phyloP scores from a whole-genome alignment of 768 basidiomycete genomes.

The Mrakia gelida region DNA sequence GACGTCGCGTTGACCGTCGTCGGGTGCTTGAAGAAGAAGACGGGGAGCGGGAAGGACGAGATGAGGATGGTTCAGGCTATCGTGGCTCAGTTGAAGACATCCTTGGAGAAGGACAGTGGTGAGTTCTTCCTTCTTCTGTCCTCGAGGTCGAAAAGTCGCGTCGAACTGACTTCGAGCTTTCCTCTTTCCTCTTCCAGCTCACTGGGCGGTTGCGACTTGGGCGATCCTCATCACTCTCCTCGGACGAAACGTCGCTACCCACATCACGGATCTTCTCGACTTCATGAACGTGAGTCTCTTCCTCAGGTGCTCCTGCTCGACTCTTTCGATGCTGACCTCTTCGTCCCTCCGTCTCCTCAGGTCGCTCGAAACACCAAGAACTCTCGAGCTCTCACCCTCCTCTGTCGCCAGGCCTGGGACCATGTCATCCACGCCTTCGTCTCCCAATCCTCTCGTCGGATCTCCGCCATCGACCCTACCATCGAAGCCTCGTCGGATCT shows the following conservation, averaged over 20 bases:
- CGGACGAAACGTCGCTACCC: constrained; percentile 26
- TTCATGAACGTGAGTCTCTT: constrained; percentile 24
- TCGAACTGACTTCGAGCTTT: background rate
- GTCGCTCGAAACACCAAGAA: constrained; percentile 18
- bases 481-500: constrained; percentile 1
- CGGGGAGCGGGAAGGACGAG: constrained; percentile 18
- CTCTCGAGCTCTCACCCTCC: constrained; percentile 15
- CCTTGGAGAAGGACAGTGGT: constrained; percentile 23
- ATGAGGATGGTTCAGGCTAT: constrained; percentile 13
- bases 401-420: constrained; percentile 28
- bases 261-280: constrained; percentile 30
- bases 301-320: background rate
- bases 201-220: constrained; percentile 30
- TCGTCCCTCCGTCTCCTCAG: background rate
- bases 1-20: constrained; percentile 25
- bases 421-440: constrained; percentile 30
- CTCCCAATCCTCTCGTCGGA: constrained; percentile 28
- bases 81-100: background rate
- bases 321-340: background rate
- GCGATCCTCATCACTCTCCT: constrained; percentile 23
- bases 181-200: background rate
- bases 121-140: background rate
- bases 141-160: too few relatives aligned
- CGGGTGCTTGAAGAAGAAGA: constrained; percentile 20
- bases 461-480: constrained; percentile 11